These are phyloP conservation scores for Thelonectria blattea DNA, from an alignment of 2,329 filamentous ascomycete species.

Conservation along the genomic window DNA sequence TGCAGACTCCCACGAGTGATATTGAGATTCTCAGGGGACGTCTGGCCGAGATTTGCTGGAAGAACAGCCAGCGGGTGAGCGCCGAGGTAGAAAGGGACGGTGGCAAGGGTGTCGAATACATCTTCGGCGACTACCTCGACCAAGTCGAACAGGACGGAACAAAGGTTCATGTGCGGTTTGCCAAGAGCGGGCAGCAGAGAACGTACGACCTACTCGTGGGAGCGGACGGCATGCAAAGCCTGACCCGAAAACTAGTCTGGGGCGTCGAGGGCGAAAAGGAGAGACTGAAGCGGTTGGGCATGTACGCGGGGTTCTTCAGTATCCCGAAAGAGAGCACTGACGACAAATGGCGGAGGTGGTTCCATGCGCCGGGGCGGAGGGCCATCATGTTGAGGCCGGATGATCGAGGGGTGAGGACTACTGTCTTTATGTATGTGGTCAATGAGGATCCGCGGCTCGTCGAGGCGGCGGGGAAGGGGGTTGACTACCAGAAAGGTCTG, in stretches of 20 bases:
- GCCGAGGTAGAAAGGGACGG: conserved; percentile 32
- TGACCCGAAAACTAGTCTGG: conserved; percentile 5
- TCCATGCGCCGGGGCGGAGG: conserved; percentile 44
- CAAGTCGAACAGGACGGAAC: conserved; percentile 38
- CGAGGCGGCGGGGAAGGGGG: conserved; percentile 29
- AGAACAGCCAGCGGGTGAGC: conserved; percentile 23
- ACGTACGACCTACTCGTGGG: conserved; percentile 60
- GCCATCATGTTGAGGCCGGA: conserved; percentile 37
- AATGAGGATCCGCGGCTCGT: conserved; percentile 35
- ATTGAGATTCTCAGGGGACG: conserved; percentile 67
- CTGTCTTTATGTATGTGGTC: conserved; percentile 36
- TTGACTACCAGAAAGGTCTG: conserved; percentile 46
- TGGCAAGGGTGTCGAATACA: conserved; percentile 27
- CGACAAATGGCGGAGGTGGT: conserved; percentile 35
- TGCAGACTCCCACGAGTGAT: conserved; percentile 58
- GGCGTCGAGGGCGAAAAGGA: conserved; percentile 1
- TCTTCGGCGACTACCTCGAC: conserved; percentile 41
- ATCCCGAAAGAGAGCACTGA: conserved; percentile 40
- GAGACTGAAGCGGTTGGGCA: not conserved
- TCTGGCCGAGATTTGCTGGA: conserved; percentile 36
- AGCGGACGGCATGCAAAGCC: conserved; percentile 53
- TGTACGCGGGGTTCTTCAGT: conserved; percentile 47
- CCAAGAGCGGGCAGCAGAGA: conserved; percentile 47
- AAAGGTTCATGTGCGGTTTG: conserved; percentile 47
- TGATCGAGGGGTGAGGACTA: conserved; percentile 34